Conservation (phyloP, 2,329 filamentous ascomycete genomes). For the Exophiala oligosperma region DNA sequence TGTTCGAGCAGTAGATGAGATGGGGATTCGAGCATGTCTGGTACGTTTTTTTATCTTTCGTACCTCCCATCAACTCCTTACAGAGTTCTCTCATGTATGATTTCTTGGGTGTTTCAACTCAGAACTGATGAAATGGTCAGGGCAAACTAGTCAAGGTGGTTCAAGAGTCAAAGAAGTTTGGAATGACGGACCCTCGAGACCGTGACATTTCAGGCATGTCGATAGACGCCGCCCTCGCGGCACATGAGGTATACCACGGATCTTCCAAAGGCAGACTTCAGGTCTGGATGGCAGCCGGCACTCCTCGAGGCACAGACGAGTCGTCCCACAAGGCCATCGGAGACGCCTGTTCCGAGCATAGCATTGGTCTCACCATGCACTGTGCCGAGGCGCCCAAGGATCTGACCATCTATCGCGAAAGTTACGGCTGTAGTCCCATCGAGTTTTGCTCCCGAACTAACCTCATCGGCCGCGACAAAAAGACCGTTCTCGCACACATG, state of each 20-base stretch:
- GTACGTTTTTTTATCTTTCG: conserved; percentile 12
- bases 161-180: conserved; percentile 12
- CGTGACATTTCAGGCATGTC: conserved; percentile 33
- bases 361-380: conserved; percentile 50
- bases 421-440: conserved; percentile 39
- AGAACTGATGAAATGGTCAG: background rate
- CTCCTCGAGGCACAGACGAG: conserved; percentile 46
- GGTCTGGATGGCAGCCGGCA: conserved; percentile 51
- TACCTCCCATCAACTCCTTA: no score
- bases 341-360: conserved; percentile 39
- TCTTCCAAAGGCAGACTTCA: conserved; percentile 44
- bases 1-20: conserved; percentile 35
- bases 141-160: conserved; percentile 22
- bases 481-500: conserved; percentile 54
- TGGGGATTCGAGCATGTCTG: conserved; percentile 36
- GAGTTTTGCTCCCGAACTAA: conserved; percentile 41
- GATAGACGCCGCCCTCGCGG: conserved; percentile 28
- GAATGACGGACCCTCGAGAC: conserved; percentile 32
- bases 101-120: background rate
- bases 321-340: conserved; percentile 44
- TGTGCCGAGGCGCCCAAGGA: conserved; percentile 43
- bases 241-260: conserved; percentile 27
- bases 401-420: conserved; percentile 29
- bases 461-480: conserved; percentile 32
- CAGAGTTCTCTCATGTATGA: no score